Conservation (phyloP, 2,329 filamentous ascomycete species). For the Ambrosiella xylebori region DNA sequence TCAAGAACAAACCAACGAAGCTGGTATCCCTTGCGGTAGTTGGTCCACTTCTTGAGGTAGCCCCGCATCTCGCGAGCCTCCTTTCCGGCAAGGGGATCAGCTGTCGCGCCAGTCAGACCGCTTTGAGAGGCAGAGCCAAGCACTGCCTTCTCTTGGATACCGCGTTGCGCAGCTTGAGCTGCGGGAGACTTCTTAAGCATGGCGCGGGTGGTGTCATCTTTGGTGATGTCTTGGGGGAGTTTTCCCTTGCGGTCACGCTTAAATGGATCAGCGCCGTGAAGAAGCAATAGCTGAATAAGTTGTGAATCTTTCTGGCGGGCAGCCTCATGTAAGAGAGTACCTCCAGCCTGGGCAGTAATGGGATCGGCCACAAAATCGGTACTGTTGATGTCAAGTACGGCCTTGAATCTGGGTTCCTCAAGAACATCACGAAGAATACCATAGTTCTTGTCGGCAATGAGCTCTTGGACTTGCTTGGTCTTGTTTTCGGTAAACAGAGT, state of each 20-base stretch:
- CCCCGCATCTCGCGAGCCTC: constrained; percentile 96
- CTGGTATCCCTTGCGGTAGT: constrained; percentile 95
- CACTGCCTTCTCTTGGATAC: constrained; percentile 94
- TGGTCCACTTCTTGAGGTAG: constrained; percentile 98
- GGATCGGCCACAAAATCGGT: constrained; percentile 74
- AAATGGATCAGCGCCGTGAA: constrained; percentile 93
- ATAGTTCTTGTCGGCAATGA: constrained; percentile 59
- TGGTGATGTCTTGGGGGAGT: constrained; percentile 87
- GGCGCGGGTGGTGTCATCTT: constrained; percentile 72
- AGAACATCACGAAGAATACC: constrained; percentile 61
- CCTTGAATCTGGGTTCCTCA: constrained; percentile 71
- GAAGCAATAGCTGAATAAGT: constrained; percentile 73
- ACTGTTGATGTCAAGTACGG: constrained; percentile 79
- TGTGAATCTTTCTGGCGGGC: constrained; percentile 73
- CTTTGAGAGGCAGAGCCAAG: constrained; percentile 50
- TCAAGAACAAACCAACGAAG: constrained; percentile 95
- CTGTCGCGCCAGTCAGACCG: constrained; percentile 32
- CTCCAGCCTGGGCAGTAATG: constrained; percentile 62
- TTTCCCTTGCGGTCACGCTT: constrained; percentile 88
- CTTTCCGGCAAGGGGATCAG: constrained; percentile 52
- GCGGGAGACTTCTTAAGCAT: constrained; percentile 91
- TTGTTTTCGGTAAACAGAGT: constrained; percentile 81
- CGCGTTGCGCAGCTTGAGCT: constrained; percentile 80
- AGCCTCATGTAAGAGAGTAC: constrained; percentile 83
- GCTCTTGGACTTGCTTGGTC: constrained; percentile 64